A percentile compares a stretch with the other conserved stretches of the same genome.
These are phyloP conservation scores for Hemisphaericaspora xylanilytica DNA, from an alignment of 1,139 yeast genomes.

Conservation along the genomic window DNA sequence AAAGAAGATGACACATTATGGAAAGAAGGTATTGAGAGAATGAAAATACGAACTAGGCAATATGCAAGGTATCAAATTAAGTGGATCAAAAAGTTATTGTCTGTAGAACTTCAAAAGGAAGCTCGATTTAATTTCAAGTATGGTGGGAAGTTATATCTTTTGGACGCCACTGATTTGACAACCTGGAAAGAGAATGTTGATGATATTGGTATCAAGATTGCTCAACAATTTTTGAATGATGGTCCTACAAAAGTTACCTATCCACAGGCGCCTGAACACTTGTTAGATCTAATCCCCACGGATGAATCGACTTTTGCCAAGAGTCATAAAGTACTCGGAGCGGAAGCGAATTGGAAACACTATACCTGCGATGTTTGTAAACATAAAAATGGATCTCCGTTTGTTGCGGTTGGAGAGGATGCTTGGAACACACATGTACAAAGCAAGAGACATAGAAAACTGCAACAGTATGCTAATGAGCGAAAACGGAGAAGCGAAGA, in stretches of 20 bases:
- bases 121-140: constrained; percentile 45
- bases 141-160: constrained; percentile 63
- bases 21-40: constrained; percentile 56
- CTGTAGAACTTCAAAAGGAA: constrained; percentile 59
- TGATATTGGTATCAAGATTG: constrained; percentile 52
- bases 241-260: constrained; percentile 22
- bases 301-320: constrained; percentile 20
- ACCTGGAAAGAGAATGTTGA: constrained; percentile 60
- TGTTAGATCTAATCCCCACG: constrained; percentile 33
- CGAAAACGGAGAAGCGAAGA: constrained; percentile 17
- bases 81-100: constrained; percentile 78
- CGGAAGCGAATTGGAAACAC: constrained; percentile 63
- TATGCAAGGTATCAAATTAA: constrained; percentile 90
- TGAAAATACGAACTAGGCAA: constrained; percentile 83
- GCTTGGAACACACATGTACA: constrained; percentile 67
- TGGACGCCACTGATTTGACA: constrained; percentile 73
- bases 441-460: constrained; percentile 59
- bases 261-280: constrained; percentile 43
- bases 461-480: constrained; percentile 15
- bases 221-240: constrained; percentile 32
- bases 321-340: constrained; percentile 38
- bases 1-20: constrained; percentile 22
- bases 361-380: constrained; percentile 64
- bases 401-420: constrained; percentile 71
- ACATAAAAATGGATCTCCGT: constrained; percentile 51